A percentile compares a stretch with the other conserved stretches of the same genome.
These are phyloP conservation scores for Gonapodya prolifera DNA, from an alignment of 192 early-diverging fungal genomes.

Conservation along the genomic window DNA sequence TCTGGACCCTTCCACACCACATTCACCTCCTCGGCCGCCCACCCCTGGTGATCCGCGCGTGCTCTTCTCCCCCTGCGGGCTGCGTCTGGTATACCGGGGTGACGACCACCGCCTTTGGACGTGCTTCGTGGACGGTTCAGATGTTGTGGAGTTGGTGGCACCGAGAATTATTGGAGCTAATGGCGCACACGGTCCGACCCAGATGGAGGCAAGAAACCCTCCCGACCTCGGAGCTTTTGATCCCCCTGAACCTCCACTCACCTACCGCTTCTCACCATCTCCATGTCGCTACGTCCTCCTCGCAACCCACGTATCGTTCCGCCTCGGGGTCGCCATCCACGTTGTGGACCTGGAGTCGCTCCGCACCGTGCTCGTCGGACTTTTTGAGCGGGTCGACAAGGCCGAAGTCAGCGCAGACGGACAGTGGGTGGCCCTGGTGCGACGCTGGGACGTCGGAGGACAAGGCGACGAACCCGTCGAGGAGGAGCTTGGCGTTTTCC, in stretches of 20 bases:
- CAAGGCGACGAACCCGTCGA: too few species aligned
- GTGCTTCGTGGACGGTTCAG: neutral
- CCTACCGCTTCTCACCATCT: too few species aligned
- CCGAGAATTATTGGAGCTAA: too few species aligned
- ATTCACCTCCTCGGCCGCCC: neutral
- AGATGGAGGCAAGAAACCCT: neutral
- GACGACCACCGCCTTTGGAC: neutral
- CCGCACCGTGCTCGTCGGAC: neutral
- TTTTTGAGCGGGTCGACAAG: neutral
- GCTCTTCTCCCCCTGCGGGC: neutral
- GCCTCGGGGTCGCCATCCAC: neutral
- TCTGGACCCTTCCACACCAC: neutral
- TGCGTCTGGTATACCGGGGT: neutral
- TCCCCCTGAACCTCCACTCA: neutral
- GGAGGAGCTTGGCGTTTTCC: neutral
- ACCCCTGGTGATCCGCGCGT: neutral
- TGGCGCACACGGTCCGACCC: too few species aligned
- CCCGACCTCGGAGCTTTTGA: neutral
- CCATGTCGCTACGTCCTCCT: neutral
- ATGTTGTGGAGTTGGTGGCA: neutral
- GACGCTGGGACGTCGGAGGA: neutral
- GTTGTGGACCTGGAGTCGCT: neutral
- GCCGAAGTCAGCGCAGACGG: neutral
- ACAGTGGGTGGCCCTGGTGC: neutral
- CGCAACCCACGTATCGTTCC: neutral